Evolutionary conservation across 1,284 basidiomycete genomes (phyloP), one percentile per base, ranked within the genome.

Genomic region (Tilletia setariae): DNA sequence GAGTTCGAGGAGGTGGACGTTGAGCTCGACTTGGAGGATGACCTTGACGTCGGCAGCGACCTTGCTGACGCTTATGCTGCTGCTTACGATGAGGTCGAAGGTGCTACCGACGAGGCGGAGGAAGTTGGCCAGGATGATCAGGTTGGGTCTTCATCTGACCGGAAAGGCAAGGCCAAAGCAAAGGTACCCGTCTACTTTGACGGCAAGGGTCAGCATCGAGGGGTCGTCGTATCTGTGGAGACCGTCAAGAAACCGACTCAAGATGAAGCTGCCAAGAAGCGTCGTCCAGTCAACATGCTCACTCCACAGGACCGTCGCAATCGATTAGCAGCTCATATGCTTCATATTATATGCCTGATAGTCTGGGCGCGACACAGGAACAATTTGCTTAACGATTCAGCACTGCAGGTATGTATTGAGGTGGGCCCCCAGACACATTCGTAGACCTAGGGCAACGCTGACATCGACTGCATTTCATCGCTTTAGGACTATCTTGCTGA

Each of bases 361-460:
- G 88, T 88, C 2, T 92, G 90, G 77, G 90, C 90, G 2, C 84
- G 86, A 42, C 84, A 89, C 16, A 87, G 95, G 59, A 98, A 98
- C 82, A 85, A 85, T 66, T 94, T 91, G 91, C 82, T 93, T 21
- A 94, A 93, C 71, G 91, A 97, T 78, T 84, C 85, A 0, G 84
- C 93, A 2, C 85, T 98, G 13, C 92, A 95, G 77, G 93, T 92
- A 23, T 53, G 79, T 69, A 15, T 1, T 23, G 16, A 23, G 11
- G 49, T 30, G 53, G 16, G 9, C 15, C 6, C 63, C 19, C n/a
- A n/a, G n/a, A n/a, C n/a, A n/a, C n/a, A n/a, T n/a, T n/a, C n/a
- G n/a, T n/a, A n/a, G n/a, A n/a, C n/a, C n/a, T n/a, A n/a, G n/a
- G n/a, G n/a, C n/a, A n/a, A n/a, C n/a, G 35, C 56, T n/a, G 15